Evolutionary conservation across 192 early-diverging fungal genomes (phyloP).

Genomic region (Backusella westeae): DNA sequence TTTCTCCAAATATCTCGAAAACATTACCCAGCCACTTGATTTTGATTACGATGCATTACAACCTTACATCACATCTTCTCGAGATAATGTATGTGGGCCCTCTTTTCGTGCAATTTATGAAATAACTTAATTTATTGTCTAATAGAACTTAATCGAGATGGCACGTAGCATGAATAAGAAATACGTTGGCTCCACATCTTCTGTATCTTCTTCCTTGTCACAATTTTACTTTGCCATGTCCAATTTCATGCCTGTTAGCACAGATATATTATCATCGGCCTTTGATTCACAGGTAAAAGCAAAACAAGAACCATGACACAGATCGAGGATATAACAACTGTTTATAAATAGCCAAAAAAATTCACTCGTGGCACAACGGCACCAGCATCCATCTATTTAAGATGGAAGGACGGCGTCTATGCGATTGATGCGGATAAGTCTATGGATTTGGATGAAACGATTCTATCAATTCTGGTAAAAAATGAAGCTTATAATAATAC

Average conservation of each 20-base stretch:
- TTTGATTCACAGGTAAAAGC: constrained; percentile 53
- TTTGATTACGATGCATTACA: constrained; percentile 81
- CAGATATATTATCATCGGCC: constrained; percentile 53
- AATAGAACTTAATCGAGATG: constrained; percentile 43
- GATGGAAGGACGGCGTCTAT: constrained; percentile 71
- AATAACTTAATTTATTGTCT: not conserved
- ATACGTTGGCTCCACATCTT: constrained; percentile 90
- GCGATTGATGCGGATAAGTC: constrained; percentile 84
- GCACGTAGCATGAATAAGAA: constrained; percentile 46
- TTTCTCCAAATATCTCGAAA: constrained; percentile 77
- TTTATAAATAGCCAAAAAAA: constrained; percentile 34
- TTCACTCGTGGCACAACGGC: constrained; percentile 66
- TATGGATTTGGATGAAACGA: constrained; percentile 63
- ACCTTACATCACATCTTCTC: constrained; percentile 79
- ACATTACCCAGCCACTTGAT: constrained; percentile 74
- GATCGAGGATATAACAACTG: no score
- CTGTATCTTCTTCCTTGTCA: constrained; percentile 71
- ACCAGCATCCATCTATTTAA: constrained; percentile 70
- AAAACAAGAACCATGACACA: constrained; percentile 21
- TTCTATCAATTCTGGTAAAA: constrained; percentile 69
- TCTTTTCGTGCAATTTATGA: not conserved
- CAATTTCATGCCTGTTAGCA: constrained; percentile 58
- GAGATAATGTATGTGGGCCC: constrained; percentile 48
- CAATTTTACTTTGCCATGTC: constrained; percentile 78
- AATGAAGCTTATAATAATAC: not conserved